These are phyloP conservation scores for Crithidia mellificae DNA, from an alignment of 208 protist species.

Conservation along the genomic window DNA sequence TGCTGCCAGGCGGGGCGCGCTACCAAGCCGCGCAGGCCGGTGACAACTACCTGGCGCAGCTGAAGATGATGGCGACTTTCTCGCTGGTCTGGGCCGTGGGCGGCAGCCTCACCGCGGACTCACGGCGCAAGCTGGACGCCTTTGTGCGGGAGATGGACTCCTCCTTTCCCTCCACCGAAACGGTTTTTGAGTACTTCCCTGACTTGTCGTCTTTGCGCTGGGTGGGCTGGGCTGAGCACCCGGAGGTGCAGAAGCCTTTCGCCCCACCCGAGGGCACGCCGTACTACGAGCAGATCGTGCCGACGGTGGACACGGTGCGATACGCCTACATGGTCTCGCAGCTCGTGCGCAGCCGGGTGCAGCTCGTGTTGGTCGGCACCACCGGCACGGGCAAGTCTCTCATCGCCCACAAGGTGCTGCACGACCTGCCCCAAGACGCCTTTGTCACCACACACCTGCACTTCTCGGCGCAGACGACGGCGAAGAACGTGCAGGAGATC, in stretches of 20 bases:
- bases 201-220: conserved; percentile 90
- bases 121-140: conserved; percentile 92
- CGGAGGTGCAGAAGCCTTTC: conserved; percentile 84
- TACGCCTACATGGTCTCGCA: conserved; percentile 94
- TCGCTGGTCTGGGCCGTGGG: conserved; percentile 96
- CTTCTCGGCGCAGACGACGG: conserved; percentile 96
- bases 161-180: conserved; percentile 95
- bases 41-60: conserved; percentile 90
- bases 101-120: conserved; percentile 89
- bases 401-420: conserved; percentile 88
- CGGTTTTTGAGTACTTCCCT: conserved; percentile 98
- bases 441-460: conserved; percentile 94
- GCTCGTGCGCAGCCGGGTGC: conserved; percentile 83
- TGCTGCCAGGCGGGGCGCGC: conserved; percentile 52
- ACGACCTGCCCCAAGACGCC: conserved; percentile 68
- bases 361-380: conserved; percentile 95
- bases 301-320: conserved; percentile 97
- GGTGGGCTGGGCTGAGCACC: conserved; percentile 94
- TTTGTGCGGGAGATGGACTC: conserved; percentile 95
- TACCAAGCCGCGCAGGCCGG: conserved; percentile 84
- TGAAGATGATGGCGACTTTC: conserved; percentile 96
- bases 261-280: conserved; percentile 82
- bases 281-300: conserved; percentile 96
- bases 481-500: conserved; percentile 94
- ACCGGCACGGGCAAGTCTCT: conserved; percentile 98